Base-by-base conservation (phyloP, 2,329 filamentous ascomycete genomes). In the Bertia moriformis region DNA sequence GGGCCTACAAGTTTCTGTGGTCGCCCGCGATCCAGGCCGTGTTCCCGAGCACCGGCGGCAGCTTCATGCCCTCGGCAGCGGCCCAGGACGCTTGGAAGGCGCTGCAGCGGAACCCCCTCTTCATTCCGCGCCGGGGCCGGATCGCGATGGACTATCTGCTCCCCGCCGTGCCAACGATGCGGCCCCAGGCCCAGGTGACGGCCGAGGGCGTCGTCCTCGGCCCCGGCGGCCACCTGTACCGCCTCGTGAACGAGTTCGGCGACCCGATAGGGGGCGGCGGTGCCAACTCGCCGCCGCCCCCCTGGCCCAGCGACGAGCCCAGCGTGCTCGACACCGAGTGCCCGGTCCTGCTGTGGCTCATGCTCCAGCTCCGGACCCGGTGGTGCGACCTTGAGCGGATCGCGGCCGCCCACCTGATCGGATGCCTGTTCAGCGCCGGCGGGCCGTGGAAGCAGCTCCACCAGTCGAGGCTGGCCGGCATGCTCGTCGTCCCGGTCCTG, bases 281-380 rank as follows among this genome's bases (percentile, higher is more conserved):
- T n/a, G n/a, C n/a, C n/a, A n/a, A n/a, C n/a, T n/a, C n/a, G n/a
- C n/a, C n/a, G n/a, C n/a, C n/a, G n/a, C n/a, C n/a, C n/a, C n/a
- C n/a, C n/a, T n/a, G n/a, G n/a, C n/a, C n/a, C n/a, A n/a, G n/a
- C n/a, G 22, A n/a, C n/a, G 60, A 65, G 3, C 48, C 54, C 3
- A 56, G 64, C 4, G 44, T 53, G 0, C 73, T 79, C 38, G 73
- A 81, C 7, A 60, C 72, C 2, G 84, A 89, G 53, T 83, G 73
- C 42, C 73, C 78, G 2, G 59, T 88, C 17, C 66, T 88, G 29
- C 74, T 82, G 1, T 88, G 82, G 77, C 67, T 91, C n/a, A 70
- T 89, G 35, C 65, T 71, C 38, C 55, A 82, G 35, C 65, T 75
- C 36, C 68, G 82, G 45, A 65, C 69, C 13, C 65, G 69, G 18